Conservation (phyloP, 108 stramenopile species). For the Schizochytrium sp. region DNA sequence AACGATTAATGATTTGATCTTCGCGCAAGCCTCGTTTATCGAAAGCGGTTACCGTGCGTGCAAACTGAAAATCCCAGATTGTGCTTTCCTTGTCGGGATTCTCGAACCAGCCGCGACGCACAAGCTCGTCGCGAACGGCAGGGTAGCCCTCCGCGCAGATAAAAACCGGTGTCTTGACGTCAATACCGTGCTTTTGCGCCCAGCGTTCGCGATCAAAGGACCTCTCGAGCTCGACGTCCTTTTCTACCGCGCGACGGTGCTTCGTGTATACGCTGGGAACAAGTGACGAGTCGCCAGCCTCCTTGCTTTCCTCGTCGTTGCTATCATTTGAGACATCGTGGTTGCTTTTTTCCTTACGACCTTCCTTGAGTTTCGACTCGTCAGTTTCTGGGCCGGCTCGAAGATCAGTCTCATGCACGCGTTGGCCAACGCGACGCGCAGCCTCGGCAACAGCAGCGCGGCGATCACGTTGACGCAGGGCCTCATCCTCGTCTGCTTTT, state of each 20-base stretch:
- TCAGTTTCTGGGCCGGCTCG: not conserved
- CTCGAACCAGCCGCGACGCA: constrained; percentile 48
- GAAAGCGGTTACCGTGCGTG: constrained; percentile 27
- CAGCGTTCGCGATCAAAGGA: not conserved
- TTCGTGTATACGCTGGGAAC: not conserved
- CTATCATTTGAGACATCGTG: not conserved
- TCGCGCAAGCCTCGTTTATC: constrained; percentile 23
- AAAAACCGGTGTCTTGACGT: constrained; percentile 33
- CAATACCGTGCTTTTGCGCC: constrained; percentile 39
- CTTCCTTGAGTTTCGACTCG: not conserved
- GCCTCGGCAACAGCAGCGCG: not conserved
- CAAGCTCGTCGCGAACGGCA: constrained; percentile 47
- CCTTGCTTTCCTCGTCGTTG: not conserved
- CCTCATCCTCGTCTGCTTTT: not conserved
- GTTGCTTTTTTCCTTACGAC: no score
- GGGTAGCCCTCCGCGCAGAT: constrained; percentile 57
- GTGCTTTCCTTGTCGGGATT: constrained; percentile 45
- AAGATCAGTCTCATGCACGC: not conserved
- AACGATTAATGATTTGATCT: constrained; percentile 52
- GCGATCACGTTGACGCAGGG: not conserved
- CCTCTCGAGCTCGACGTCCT: not conserved
- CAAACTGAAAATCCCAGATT: constrained; percentile 54
- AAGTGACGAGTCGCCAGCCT: not conserved
- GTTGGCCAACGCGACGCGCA: not conserved
- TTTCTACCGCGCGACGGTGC: not conserved